These are phyloP conservation scores for Cercospora janseana DNA, from an alignment of 2,329 filamentous ascomycete genomes.

Conservation along the genomic window DNA sequence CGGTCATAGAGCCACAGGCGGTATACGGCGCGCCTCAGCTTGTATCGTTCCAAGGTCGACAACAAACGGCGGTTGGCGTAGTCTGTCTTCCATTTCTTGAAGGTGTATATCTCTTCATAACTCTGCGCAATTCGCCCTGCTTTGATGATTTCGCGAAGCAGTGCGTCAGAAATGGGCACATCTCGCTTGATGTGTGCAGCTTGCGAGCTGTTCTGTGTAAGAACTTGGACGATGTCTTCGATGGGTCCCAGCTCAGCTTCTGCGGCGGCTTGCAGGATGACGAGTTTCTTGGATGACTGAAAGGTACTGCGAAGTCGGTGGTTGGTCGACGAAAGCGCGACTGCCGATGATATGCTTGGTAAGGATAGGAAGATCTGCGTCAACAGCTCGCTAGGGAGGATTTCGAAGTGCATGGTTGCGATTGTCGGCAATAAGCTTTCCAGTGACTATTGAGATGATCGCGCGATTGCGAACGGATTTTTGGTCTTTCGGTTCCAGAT, in stretches of 20 bases:
- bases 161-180: conserved; percentile 54
- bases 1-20: conserved; percentile 60
- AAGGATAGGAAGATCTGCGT: conserved; percentile 57
- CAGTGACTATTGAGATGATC: background rate
- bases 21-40: conserved; percentile 58
- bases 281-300: conserved; percentile 53
- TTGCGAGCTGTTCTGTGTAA: conserved; percentile 61
- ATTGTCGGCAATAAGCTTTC: conserved; percentile 13
- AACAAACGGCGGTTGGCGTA: conserved; percentile 56
- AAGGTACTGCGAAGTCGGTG: conserved; percentile 55
- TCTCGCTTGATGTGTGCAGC: conserved; percentile 54
- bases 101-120: conserved; percentile 61
- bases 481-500: background rate
- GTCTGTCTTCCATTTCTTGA: conserved; percentile 62
- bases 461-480: background rate
- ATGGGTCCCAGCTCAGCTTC: conserved; percentile 59
- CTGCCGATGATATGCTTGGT: conserved; percentile 52
- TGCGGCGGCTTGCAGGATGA: conserved; percentile 54
- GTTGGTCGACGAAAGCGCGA: conserved; percentile 55
- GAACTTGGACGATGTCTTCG: conserved; percentile 57
- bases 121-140: conserved; percentile 56
- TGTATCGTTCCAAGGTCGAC: conserved; percentile 49
- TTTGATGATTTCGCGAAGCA: conserved; percentile 56
- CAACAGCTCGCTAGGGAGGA: conserved; percentile 58
- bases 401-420: conserved; percentile 53